Base-by-base conservation (phyloP, 108 stramenopile genomes). In the Chaetoceros tenuissimus region DNA sequence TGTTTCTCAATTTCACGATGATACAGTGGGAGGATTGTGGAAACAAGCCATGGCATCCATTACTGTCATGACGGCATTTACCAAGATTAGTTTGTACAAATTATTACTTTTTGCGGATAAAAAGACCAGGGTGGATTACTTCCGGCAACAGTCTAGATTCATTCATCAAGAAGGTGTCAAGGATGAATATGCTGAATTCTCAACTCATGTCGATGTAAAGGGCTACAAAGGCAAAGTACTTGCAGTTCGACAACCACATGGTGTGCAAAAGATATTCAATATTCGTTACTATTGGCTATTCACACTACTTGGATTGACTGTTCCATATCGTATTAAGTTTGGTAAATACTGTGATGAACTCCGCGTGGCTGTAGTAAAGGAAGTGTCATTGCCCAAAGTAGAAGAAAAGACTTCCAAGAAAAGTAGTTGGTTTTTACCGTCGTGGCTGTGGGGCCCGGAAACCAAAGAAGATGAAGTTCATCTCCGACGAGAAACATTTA, bases 291-390 rank as follows among this genome's bases (percentile, higher is more conserved):
- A 82, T 62, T 75, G 83, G 79, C 16, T 82, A 24, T 78, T 72
- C 51, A 88, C 85, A 8, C 59, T 80, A 7, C 47, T 82, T 40
- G 87, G 87, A 10, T 57, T 92, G 40, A 86, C 83, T n/a, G 71
- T 88, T 23, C 87, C 91, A 10, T 89, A 83, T 69, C 72, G 91
- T 25, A 71, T 85, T 21, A 85, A 85, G 87, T 89, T 92, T 60
- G 73, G 79, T 24, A 71, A 69, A 23, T 81, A 85, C 24, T 92
- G 91, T 68, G 87, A 92, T 66, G 85, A 79, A 67, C 51, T 92
- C 28, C 71, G 87, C 3, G 85, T 92, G 0, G 71, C 81, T 0
- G 67, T 92, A n/a, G 77, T 84, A 21, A 92, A 92, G 60, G 91
- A 92, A 64, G 81, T 78, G 5, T 55, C 29, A 10, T 26, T 19